Base-by-base conservation (phyloP, 2,329 filamentous ascomycete genomes). In the Phaeosphaeria sp. region DNA sequence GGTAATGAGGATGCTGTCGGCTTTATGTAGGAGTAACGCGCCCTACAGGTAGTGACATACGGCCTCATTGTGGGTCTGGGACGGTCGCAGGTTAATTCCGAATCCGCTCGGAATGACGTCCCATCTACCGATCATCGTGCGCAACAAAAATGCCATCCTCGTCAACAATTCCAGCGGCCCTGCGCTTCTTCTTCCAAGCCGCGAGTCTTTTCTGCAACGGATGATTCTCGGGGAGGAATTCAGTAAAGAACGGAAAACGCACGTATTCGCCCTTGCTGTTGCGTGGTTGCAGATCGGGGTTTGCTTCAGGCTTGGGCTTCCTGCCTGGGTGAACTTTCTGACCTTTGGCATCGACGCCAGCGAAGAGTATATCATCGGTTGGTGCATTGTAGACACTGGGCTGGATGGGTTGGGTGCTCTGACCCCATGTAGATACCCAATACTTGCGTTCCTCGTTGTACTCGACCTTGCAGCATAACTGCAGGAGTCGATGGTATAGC, bases 401-500 rank as follows among this genome's bases (percentile, higher is more conserved):
- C 17, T 51, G 62, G 25, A 59, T 60, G 24, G 25, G 25, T 24
- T 62, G 60, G 11, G 22, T 51, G n/a, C 54, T 47, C 17, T 57
- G 47, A 2, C 73, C 74, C 73, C 73, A 76, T 33, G 57, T 49
- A 18, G 60, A 62, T 2, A 47, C 59, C 75, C 74, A 77, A 20
- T 59, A 68, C 33, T 65, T 62, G 17, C 56, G 62, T 27, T 60
- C 51, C 1, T 63, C 52, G 61, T 81, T 67, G 65, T 74, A 81
- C 9, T 74, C 72, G 66, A 82, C 74, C 46, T 77, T 70, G 40
- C 80, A 79, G 65, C 78, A 79, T 53, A 79, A 73, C 2, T 58
- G 59, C 51, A 82, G 78, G 6, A 83, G 66, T 22, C 68, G 70
- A 5, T 69, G 63, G 73, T 81, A 84, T 17, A 84, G 59, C 30